phyloP scores from a whole-genome alignment of 768 basidiomycete species.

The Naematelia aurantialba region DNA sequence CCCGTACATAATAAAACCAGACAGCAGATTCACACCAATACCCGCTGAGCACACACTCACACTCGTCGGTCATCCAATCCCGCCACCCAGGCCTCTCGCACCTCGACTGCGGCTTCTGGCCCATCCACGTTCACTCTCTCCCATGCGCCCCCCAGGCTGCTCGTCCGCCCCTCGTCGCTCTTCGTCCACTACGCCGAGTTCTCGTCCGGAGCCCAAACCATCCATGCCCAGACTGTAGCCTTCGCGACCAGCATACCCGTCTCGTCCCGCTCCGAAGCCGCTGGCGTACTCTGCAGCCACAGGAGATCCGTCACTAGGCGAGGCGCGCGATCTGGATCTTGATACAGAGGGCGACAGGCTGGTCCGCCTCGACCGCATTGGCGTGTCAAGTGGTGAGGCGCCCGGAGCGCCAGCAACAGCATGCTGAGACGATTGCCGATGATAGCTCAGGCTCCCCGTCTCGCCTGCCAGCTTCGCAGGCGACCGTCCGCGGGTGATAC shows the following conservation, averaged over 20 bases:
- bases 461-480: not conserved
- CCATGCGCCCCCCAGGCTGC: not conserved
- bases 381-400: not conserved
- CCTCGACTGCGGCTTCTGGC: not conserved
- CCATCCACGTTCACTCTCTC: not conserved
- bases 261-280: not conserved
- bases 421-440: not conserved
- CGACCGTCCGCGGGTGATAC: not conserved
- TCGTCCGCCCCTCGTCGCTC: not conserved
- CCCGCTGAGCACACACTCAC: no score
- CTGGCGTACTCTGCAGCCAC: not conserved
- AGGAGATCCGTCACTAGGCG: not conserved
- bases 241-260: no score
- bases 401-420: not conserved
- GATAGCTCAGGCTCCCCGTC: not conserved
- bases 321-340: not conserved
- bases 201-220: not conserved
- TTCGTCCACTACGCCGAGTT: not conserved
- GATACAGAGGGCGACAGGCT: not conserved
- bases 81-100: not conserved
- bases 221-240: no score
- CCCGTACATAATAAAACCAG: no score
- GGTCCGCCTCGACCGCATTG: not conserved
- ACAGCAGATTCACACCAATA: no score
- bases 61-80: not conserved